Conservation (phyloP, 805 yeast genomes). For the Kluyveromyces lactis region DNA sequence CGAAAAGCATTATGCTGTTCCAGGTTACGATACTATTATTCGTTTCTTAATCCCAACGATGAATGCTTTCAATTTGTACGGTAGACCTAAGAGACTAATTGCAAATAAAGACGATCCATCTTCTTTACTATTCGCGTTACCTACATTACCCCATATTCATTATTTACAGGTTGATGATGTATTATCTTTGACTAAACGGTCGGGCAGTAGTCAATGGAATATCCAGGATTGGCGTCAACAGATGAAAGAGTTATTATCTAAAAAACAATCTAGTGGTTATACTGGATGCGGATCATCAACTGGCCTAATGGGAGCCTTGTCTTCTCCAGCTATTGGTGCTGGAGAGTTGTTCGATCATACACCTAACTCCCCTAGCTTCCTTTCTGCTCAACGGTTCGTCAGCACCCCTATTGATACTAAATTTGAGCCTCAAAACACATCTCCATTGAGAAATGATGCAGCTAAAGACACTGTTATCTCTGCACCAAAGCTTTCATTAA, state of each 20-base stretch:
- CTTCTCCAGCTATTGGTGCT: slow-evolving; percentile 38
- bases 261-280: slow-evolving; percentile 52
- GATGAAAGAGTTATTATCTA: slow-evolving; percentile 46
- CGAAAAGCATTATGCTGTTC: slow-evolving; percentile 61
- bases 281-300: slow-evolving; percentile 69
- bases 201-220: slow-evolving; percentile 42
- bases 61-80: slow-evolving; percentile 64
- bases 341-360: slow-evolving; percentile 26
- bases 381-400: slow-evolving; percentile 26
- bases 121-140: slow-evolving; percentile 63
- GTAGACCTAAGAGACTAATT: slow-evolving; percentile 58
- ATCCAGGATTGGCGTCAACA: slow-evolving; percentile 50
- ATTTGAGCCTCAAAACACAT: slow-evolving; percentile 12
- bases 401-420: slow-evolving; percentile 25
- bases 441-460: slow-evolving; percentile 9
- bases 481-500: not conserved
- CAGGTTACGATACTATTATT: slow-evolving; percentile 64
- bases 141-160: slow-evolving; percentile 61
- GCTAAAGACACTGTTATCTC: not conserved
- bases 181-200: slow-evolving; percentile 30
- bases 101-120: slow-evolving; percentile 46
- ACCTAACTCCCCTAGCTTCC: slow-evolving; percentile 7
- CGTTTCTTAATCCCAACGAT: slow-evolving; percentile 60
- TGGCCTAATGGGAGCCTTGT: slow-evolving; percentile 53
- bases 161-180: slow-evolving; percentile 56